phyloP scores from a whole-genome alignment of 2,329 filamentous ascomycete species.

The Beauveria asiatica region DNA sequence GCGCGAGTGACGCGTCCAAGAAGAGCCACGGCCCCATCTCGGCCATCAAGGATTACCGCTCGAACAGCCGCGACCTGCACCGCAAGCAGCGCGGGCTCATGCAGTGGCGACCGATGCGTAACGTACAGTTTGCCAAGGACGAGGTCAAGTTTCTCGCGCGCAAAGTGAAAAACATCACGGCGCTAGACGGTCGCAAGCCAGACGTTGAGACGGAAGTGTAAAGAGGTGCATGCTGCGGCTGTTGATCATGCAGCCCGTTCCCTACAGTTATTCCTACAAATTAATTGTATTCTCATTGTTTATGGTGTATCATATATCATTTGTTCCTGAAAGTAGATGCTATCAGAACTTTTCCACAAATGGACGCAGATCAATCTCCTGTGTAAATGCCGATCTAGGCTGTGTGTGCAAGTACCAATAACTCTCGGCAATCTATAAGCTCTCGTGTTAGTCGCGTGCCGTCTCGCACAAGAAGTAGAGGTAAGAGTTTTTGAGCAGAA shows the following conservation, averaged over 20 bases:
- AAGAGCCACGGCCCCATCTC: constrained; percentile 35
- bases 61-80: constrained; percentile 65
- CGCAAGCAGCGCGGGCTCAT: constrained; percentile 83
- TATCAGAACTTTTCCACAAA: constrained; percentile 73
- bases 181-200: constrained; percentile 72
- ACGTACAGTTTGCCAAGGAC: constrained; percentile 78
- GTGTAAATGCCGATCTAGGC: constrained; percentile 68
- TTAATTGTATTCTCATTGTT: constrained; percentile 2
- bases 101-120: constrained; percentile 90
- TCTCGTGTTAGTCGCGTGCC: neutral
- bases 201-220: constrained; percentile 74
- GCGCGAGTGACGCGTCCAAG: constrained; percentile 19
- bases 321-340: neutral
- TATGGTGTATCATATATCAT: neutral
- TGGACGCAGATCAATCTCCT: constrained; percentile 72
- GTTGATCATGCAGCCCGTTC: neutral
- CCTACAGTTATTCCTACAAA: neutral
- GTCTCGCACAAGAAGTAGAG: neutral
- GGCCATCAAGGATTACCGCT: constrained; percentile 54
- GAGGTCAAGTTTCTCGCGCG: constrained; percentile 72
- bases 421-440: constrained; percentile 66
- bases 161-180: constrained; percentile 68
- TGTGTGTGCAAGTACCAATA: constrained; percentile 84
- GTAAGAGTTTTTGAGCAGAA: neutral
- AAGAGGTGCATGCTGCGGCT: constrained; percentile 1